Conservation (phyloP, 1,284 basidiomycete genomes). For the Pseudomicrostroma phylloplanum region DNA sequence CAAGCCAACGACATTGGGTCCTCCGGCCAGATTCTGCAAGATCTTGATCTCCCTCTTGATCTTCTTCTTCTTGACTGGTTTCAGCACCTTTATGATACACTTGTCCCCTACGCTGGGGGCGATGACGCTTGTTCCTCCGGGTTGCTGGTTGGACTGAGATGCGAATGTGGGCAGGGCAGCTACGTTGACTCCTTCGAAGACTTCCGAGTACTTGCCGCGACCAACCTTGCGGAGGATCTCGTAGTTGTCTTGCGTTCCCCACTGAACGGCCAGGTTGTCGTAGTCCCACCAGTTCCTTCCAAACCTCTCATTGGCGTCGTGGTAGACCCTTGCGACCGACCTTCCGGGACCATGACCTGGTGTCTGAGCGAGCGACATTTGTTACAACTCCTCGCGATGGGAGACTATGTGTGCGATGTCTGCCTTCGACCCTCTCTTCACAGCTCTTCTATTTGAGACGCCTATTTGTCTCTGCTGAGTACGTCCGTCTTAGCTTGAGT, state of each 20-base stretch:
- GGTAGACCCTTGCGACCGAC: slow-evolving; percentile 56
- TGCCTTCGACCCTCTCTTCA: too few relatives aligned
- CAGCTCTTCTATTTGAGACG: too few relatives aligned
- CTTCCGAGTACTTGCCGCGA: slow-evolving; percentile 68
- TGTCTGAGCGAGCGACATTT: too few relatives aligned
- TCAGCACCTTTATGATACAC: slow-evolving; percentile 97
- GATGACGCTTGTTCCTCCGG: slow-evolving; percentile 10
- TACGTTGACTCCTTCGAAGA: slow-evolving; percentile 94
- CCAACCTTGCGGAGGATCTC: slow-evolving; percentile 97
- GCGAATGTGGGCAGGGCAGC: slow-evolving; percentile 51
- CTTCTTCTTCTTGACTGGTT: slow-evolving; percentile 99
- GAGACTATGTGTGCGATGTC: too few relatives aligned
- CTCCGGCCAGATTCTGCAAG: slow-evolving; percentile 89
- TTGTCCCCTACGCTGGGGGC: slow-evolving; percentile 60
- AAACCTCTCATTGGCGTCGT: slow-evolving; percentile 59
- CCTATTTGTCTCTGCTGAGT: too few relatives aligned
- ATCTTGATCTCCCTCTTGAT: slow-evolving; percentile 99
- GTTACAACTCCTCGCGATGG: too few relatives aligned
- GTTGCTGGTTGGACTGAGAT: not conserved
- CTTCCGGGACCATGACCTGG: slow-evolving; percentile 16
- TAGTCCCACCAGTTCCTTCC: slow-evolving; percentile 62
- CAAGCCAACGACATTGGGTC: slow-evolving; percentile 77
- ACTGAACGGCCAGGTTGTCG: slow-evolving; percentile 47
- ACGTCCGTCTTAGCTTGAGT: too few relatives aligned
- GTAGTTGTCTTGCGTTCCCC: slow-evolving; percentile 78